Evolutionary conservation across 257 asterid genomes (phyloP), one percentile per base, ranked within the genome.

Genomic region (Solanum corneliomulleri): DNA sequence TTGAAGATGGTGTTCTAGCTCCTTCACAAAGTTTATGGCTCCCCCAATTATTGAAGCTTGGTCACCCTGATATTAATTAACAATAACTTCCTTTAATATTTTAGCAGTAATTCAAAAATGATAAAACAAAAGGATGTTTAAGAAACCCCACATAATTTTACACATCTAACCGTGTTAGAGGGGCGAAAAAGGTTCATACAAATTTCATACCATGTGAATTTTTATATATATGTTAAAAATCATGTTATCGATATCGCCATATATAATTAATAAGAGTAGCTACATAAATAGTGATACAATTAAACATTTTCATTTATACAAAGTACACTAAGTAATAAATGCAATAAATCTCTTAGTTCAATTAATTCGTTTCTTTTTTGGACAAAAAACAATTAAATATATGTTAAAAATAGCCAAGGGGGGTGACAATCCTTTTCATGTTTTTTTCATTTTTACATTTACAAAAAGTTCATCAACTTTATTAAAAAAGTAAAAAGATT

Each of bases 41-140:
- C 98, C 98, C 9, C 95, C 98, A 39, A 95, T 93, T 15, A 95
- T 96, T 71, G 99, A 96, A 60, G 99, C 99, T 91, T 96, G 99
- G 91, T 96, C 99, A 16, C 98, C 98, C 98, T 96, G 90, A 72
- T 78, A 37, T 56, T 66, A 82, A 52, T n/a, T 12, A 16, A 3
- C 25, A 58, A 58, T 3, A 58, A 56, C 18, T 27, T 42, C 7
- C n/a, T 10, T 25, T 15, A 0, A 56, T 58, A 66, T 9, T 84
- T 35, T 16, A 60, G 10, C 37, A 8, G 47, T 78, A 25, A 25
- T 27, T 78, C 15, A 1, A 78, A 77, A n/a, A 64, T 64, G 71
- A 64, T 8, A 78, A 44, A 15, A 27, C 15, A 27, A 45, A 45
- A 78, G 8, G 39, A 25, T 4, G 0, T 8, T 41, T 23, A 42